Evolutionary conservation across 2,329 filamentous ascomycete species (phyloP), one percentile per base, ranked within the genome.

Genomic region (Alternaria tenuissima): DNA sequence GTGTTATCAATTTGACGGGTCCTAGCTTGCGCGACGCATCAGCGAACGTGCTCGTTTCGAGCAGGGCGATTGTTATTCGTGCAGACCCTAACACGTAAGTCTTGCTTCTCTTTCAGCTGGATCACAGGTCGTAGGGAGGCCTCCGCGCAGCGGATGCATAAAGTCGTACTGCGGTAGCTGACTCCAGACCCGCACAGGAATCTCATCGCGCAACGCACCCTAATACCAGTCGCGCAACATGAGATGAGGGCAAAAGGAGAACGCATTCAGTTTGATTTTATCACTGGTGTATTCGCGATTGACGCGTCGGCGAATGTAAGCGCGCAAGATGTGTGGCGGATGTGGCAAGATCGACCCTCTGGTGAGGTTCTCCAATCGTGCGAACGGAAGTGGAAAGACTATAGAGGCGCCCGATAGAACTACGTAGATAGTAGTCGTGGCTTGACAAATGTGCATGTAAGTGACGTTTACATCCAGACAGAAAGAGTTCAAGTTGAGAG

Each of bases 101-200:
- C 2, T 61, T 76, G 4, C 16, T 38, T 38, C 36, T 18, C 7
- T n/a, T 18, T 8, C 16, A 18, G 16, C 2, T 18, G 16, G 14
- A 16, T 5, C 32, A 16, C 12, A 14, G 11, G 14, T 36, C 0
- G 3, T 12, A 36, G 2, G 12, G 32, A 26, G 14, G 5, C 14
- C 14, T 34, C 32, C 5, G 1, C 12, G 32, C 32, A 16, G 32
- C 12, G 1, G 11, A 38, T 38, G 16, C 36, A n/a, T 38, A 0
- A 5, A 38, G 16, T 18, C 5, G 36, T 38, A 38, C 9, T 4
- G n/a, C 16, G 36, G 5, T 38, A 18, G 16, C 16, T n/a, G n/a
- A 77, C 76, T 42, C 75, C 73, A 20, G 71, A 76, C 55, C 70
- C 73, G 2, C 76, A 76, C 52, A 77, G 74, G 1, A 76, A 76